phyloP scores from a whole-genome alignment of 1,284 basidiomycete genomes.

The Wolfiporia cocos region DNA sequence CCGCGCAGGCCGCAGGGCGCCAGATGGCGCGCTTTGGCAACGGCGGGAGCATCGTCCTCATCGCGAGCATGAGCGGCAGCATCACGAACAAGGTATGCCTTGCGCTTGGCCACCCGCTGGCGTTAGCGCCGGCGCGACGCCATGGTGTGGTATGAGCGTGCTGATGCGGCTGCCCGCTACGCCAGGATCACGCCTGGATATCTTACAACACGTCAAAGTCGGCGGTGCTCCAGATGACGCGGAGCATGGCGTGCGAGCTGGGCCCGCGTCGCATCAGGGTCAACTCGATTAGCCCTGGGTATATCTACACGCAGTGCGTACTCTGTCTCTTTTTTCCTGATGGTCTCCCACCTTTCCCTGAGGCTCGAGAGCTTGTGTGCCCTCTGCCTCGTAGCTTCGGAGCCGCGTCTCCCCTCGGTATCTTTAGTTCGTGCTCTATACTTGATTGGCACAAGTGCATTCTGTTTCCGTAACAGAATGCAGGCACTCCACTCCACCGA shows the following conservation, averaged over 20 bases:
- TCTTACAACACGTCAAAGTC: conserved; percentile 82
- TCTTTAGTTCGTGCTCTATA: too few relatives aligned
- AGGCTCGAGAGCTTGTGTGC: too few relatives aligned
- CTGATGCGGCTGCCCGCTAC: too few relatives aligned
- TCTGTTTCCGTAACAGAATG: too few relatives aligned
- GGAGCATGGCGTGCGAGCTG: conserved; percentile 82
- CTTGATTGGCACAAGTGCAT: too few relatives aligned
- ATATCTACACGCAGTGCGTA: conserved; percentile 68
- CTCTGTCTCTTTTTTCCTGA: neutral
- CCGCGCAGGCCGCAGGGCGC: conserved; percentile 73
- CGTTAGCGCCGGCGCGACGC: too few relatives aligned
- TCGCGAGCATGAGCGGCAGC: conserved; percentile 84
- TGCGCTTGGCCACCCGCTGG: neutral
- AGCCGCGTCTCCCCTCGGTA: too few relatives aligned
- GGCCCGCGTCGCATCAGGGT: conserved; percentile 67
- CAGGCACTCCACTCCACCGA: too few relatives aligned
- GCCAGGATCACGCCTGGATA: conserved; percentile 69
- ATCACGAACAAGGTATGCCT: conserved; percentile 69
- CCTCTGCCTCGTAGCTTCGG: too few relatives aligned
- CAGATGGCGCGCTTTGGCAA: conserved; percentile 68
- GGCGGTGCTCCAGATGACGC: conserved; percentile 76
- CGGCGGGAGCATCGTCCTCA: conserved; percentile 77
- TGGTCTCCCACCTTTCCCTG: neutral
- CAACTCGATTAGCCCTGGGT: conserved; percentile 71
- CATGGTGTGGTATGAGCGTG: too few relatives aligned